Percentiles rank a stretch among this genome's conserved stretches.
phyloP scores from a whole-genome alignment of 2,329 filamentous ascomycete genomes.

The Fusarium oxysporum region DNA sequence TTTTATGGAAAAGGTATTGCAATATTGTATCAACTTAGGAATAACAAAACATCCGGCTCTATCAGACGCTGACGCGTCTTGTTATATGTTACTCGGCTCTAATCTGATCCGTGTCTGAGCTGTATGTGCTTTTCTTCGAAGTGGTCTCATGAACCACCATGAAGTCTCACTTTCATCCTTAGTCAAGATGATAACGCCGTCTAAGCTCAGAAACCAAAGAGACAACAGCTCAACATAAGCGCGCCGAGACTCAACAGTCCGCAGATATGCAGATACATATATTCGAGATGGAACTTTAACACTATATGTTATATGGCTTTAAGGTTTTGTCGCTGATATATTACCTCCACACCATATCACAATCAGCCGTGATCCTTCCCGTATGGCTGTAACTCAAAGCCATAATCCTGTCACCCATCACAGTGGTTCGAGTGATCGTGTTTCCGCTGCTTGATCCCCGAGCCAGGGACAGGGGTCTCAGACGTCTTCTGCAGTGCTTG shows the following conservation, averaged over 20 bases:
- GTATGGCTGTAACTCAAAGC: background rate
- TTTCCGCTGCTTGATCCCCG: background rate
- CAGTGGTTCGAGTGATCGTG: slow-evolving; percentile 23
- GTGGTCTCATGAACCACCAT: background rate
- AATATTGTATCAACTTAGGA: background rate
- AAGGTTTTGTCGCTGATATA: slow-evolving; percentile 21
- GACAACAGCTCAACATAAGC: background rate
- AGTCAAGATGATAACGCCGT: background rate
- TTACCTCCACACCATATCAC: background rate
- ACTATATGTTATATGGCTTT: background rate
- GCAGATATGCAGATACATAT: background rate
- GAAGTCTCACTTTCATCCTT: background rate
- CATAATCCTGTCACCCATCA: slow-evolving; percentile 21
- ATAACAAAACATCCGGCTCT: background rate
- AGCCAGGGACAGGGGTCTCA: slow-evolving; percentile 21
- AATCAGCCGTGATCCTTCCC: slow-evolving; percentile 22
- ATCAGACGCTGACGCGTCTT: background rate
- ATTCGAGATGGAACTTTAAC: background rate
- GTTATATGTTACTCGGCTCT: background rate
- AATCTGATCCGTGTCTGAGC: background rate
- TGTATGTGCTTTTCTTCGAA: background rate
- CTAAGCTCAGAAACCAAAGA: background rate
- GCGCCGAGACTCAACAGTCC: background rate
- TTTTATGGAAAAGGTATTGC: background rate
- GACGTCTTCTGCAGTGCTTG: background rate